A percentile compares a stretch with the other conserved stretches of the same genome.
phyloP scores from a whole-genome alignment of 2,329 filamentous ascomycete genomes.

The Venturia asperata region DNA sequence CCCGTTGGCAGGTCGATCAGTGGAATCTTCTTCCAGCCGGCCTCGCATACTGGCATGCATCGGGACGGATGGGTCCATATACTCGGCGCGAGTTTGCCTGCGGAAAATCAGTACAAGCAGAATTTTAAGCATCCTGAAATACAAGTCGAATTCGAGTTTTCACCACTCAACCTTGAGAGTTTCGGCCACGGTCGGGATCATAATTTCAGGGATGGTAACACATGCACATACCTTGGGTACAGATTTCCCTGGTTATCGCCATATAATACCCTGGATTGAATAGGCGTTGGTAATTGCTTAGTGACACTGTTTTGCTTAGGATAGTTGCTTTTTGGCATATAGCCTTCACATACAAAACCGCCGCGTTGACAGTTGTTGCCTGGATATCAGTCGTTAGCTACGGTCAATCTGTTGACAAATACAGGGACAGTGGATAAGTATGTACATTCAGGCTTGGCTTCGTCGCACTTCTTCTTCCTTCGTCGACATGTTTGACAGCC shows the following conservation, averaged over 20 bases:
- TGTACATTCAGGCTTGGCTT: conserved; percentile 86
- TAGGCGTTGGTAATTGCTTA: conserved; percentile 46
- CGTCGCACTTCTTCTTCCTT: conserved; percentile 97
- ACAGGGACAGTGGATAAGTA: conserved; percentile 23
- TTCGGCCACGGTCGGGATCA: no score
- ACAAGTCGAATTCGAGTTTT: not conserved
- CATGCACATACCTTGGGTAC: conserved; percentile 16
- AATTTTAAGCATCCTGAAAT: not conserved
- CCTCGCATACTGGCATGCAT: conserved; percentile 11
- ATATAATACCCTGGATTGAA: conserved; percentile 61
- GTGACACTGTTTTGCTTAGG: conserved; percentile 59
- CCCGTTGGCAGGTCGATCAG: conserved; percentile 16
- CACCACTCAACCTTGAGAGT: no score
- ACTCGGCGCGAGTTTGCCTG: not conserved
- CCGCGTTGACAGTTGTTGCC: conserved; percentile 86
- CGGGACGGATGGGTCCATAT: conserved; percentile 8
- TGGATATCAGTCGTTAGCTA: conserved; percentile 30
- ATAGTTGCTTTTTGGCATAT: conserved; percentile 72
- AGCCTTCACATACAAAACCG: conserved; percentile 85
- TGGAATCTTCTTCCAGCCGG: conserved; percentile 14
- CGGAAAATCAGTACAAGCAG: not conserved
- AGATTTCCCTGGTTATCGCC: conserved; percentile 23
- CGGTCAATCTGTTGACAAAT: not conserved
- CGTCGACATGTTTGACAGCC: conserved; percentile 87
- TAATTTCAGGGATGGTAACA: no score